phyloP scores from a whole-genome alignment of 2,329 filamentous ascomycete genomes.

The Blastomyces emzantsi region DNA sequence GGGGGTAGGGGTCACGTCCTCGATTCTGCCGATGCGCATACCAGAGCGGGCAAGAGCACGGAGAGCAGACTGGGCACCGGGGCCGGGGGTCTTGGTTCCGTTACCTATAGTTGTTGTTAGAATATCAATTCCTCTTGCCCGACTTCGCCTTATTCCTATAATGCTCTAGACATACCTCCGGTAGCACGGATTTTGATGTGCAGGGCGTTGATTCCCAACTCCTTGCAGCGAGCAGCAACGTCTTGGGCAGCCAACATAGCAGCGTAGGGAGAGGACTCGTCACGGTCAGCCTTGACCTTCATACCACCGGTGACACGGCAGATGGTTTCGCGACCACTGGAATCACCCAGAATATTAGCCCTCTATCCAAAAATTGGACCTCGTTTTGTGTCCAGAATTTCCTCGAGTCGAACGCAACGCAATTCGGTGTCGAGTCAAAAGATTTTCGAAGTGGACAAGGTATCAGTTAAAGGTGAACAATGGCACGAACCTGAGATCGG shows the following conservation, averaged over 20 bases:
- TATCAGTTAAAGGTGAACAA: not conserved
- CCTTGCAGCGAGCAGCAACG: slow-evolving; percentile 84
- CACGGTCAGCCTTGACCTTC: slow-evolving; percentile 99
- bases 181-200: slow-evolving; percentile 99
- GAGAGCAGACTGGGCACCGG: slow-evolving; percentile 97
- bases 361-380: slow-evolving; percentile 23
- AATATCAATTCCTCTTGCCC: not conserved
- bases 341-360: slow-evolving; percentile 58
- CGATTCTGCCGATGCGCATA: slow-evolving; percentile 99
- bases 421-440: not conserved
- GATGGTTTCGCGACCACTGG: slow-evolving; percentile 98
- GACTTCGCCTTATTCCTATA: not conserved
- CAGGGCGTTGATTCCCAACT: slow-evolving; percentile 82
- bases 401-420: not conserved
- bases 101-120: slow-evolving; percentile 53
- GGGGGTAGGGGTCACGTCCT: slow-evolving; percentile 98
- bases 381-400: not conserved
- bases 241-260: slow-evolving; percentile 99
- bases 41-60: slow-evolving; percentile 97
- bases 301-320: slow-evolving; percentile 99
- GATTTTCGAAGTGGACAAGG: no score
- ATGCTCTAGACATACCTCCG: slow-evolving; percentile 58
- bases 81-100: slow-evolving; percentile 99
- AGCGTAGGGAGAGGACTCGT: slow-evolving; percentile 99
- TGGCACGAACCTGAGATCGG: slow-evolving; percentile 77